A percentile compares a stretch with the other conserved stretches of the same genome.
Conservation (phyloP, 768 basidiomycete species). For the Lentinula raphanica region DNA sequence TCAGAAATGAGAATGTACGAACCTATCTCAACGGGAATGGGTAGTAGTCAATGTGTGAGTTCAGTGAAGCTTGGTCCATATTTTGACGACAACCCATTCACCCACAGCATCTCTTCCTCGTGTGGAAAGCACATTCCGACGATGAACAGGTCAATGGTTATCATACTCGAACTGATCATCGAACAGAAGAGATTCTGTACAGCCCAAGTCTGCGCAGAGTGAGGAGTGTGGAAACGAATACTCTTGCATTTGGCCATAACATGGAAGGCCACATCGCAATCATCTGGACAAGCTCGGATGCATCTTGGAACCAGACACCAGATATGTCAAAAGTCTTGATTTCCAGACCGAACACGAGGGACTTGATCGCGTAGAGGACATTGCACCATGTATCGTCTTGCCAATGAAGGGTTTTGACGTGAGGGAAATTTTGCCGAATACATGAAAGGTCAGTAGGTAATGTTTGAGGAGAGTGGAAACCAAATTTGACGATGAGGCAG, state of each 20-base stretch:
- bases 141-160: neutral
- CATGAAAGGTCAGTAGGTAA: neutral
- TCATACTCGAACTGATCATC: neutral
- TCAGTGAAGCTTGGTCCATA: neutral
- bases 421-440: neutral
- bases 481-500: neutral
- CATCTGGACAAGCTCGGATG: neutral
- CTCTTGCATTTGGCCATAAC: neutral
- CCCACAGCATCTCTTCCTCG: neutral
- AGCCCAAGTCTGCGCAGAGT: neutral
- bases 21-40: neutral
- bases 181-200: neutral
- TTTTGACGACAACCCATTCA: neutral
- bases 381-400: neutral
- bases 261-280: neutral
- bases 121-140: neutral
- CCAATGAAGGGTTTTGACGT: neutral
- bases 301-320: neutral
- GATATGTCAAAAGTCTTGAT: neutral
- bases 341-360: neutral
- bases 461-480: neutral
- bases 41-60: neutral
- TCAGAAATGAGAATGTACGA: neutral
- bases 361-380: neutral
- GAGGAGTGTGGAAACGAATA: neutral